Percentiles rank a stretch among this genome's conserved stretches.
Evolutionary conservation across 768 basidiomycete genomes (phyloP).

Genomic region (Coprinopsis cinerea): DNA sequence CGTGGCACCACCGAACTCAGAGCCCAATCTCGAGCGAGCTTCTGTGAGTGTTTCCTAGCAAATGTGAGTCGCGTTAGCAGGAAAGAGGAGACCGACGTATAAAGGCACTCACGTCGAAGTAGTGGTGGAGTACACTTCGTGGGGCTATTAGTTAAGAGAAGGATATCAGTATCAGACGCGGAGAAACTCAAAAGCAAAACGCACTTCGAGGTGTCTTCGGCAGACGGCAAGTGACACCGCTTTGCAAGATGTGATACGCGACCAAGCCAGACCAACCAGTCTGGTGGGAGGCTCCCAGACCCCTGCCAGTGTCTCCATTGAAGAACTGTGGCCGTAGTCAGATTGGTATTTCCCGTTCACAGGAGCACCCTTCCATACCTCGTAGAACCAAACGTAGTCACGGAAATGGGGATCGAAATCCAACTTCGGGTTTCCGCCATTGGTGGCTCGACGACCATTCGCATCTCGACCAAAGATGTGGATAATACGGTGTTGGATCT

Average conservation of each 20-base stretch:
- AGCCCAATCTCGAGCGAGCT: conserved; percentile 66
- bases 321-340: conserved; percentile 60
- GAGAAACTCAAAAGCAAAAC: conserved; percentile 21
- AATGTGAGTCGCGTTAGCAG: conserved; percentile 3
- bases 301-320: conserved; percentile 88
- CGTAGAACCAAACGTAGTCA: conserved; percentile 95
- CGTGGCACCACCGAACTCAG: conserved; percentile 16
- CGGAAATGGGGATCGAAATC: conserved; percentile 94
- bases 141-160: conserved; percentile 64
- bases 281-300: conserved; percentile 96
- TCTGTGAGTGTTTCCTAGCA: conserved; percentile 45
- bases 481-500: conserved; percentile 98
- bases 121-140: conserved; percentile 80
- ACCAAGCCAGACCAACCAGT: conserved; percentile 97
- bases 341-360: too few relatives aligned
- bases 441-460: conserved; percentile 82
- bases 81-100: conserved; percentile 1
- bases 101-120: conserved; percentile 74
- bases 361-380: conserved; percentile 40
- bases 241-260: conserved; percentile 87
- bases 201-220: conserved; percentile 92
- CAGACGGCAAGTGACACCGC: conserved; percentile 80
- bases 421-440: conserved; percentile 83
- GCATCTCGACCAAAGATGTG: conserved; percentile 95
- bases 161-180: not conserved